Evolutionary conservation across 2,329 filamentous ascomycete species (phyloP), one percentile per base, ranked within the genome.

Genomic region (Neodidymelliopsis sp.): DNA sequence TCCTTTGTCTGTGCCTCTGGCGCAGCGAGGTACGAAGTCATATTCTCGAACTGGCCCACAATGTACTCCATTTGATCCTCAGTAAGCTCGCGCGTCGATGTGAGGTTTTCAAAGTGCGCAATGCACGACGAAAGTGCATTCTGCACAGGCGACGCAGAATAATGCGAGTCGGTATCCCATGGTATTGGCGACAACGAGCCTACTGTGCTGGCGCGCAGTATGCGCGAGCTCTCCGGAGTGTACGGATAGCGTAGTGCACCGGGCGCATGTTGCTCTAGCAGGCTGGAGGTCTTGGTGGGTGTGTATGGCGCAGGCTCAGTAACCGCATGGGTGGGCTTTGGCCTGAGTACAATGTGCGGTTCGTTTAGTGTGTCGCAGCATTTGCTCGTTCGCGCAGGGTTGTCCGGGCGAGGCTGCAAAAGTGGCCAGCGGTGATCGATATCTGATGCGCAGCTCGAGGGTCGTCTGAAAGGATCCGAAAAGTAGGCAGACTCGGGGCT

Each of bases 31-130:
- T 58, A 62, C 2, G 53, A 52, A 6, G 63, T 62, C 56, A 72
- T 69, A 36, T 62, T 57, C 44, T 72, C 69, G 34, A 72, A 66
- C 33, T 66, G 63, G 11, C 56, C 53, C 2, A 72, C 56, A 15
- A 72, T 60, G 36, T 67, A 70, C 34, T 70, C 66, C 61, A 72
- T 65, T 44, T 72, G 67, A 20, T 65, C 60, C 18, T 69, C 66
- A 24, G 61, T 65, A 4, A 68, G 69, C 33, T 67, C 59, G 18
- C 57, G 59, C 4, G 60, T 62, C 27, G 62, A 56, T 18, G 70
- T 68, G 22, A 71, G 56, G 36, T 63, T 57, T 30, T 70, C 65
- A 11, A 72, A 60, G 19, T 69, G 62, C 35, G 54, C 50, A 7
- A 71, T 58, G 33, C 67, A 70, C 4, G 69, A 67, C 8, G 62